phyloP scores from a whole-genome alignment of 164 flowering plant genomes.

The Aristolochia contorta region DNA sequence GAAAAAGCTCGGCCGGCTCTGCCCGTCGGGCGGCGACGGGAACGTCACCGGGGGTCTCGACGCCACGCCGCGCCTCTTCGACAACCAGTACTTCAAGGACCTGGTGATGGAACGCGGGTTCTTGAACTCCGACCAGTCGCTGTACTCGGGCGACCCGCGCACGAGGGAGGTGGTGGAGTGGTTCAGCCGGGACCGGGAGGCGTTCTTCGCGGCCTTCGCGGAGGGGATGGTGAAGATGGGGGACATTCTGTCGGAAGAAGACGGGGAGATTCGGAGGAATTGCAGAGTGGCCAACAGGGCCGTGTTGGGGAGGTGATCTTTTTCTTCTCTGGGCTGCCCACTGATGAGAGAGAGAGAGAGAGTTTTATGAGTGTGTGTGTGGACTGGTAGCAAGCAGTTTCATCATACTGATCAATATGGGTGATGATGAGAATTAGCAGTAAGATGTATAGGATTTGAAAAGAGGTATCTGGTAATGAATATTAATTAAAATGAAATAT shows the following conservation, averaged over 20 bases:
- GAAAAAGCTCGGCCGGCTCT: conserved; percentile 43
- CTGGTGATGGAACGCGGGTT: conserved; percentile 69
- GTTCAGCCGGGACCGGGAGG: conserved; percentile 34
- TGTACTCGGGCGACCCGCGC: conserved; percentile 26
- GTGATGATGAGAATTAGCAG: too few species aligned
- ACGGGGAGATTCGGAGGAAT: conserved; percentile 73
- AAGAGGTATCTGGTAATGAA: too few species aligned
- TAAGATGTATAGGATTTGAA: too few species aligned
- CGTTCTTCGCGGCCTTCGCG: conserved; percentile 61
- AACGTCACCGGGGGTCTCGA: conserved; percentile 69
- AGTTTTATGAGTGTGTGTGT: too few species aligned
- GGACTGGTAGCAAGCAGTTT: too few species aligned
- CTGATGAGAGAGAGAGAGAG: too few species aligned
- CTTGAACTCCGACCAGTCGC: conserved; percentile 70
- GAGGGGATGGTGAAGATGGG: conserved; percentile 87
- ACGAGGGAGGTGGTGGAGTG: conserved; percentile 44
- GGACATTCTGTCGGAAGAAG: conserved; percentile 51
- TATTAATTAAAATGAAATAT: too few species aligned
- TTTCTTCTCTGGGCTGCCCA: too few species aligned
- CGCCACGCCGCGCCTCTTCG: conserved; percentile 60
- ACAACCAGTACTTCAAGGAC: conserved; percentile 85
- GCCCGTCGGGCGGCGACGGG: conserved; percentile 61
- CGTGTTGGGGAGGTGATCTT: not conserved
- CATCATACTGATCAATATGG: too few species aligned
- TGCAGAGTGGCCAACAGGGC: conserved; percentile 55